Evolutionary conservation across 768 basidiomycete genomes (phyloP), one percentile per base, ranked within the genome.

Genomic region (Gymnopilus dilepis): DNA sequence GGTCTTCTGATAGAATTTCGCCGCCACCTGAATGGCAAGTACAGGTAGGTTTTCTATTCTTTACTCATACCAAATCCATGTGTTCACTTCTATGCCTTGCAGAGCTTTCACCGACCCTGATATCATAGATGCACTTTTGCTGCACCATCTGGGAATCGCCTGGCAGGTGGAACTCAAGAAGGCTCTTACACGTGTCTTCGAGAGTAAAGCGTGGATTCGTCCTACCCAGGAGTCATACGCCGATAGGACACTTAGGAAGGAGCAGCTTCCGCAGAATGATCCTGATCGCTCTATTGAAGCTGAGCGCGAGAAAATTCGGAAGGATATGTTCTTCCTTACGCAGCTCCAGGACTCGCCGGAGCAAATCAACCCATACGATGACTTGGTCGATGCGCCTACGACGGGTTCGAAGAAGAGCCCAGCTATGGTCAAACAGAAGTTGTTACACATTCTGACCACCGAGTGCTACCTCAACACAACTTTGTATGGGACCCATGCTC

Each of bases 21-120:
- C 11, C 52, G 52, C 31, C 77, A 79, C 70, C 69, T 84, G 22
- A 80, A 80, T 62, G 82, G 82, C 1, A 82, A 82, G 69, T 83
- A 82, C 58, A 71, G 76, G 77, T 74, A 13, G 56, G 60, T 45
- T 17, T 17, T 8, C 30, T n/a, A 17, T 13, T 11, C 9, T 6
- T 45, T 51, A 28, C 31, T 17, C 57, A 6, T 15, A 11, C 7
- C 11, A 24, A 17, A 6, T 3, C 24, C 9, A 19, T 31, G 8
- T 28, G 17, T 1, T 31, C 2, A 31, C n/a, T n/a, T 4, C 17
- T 8, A 48, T 6, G 31, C 21, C 47, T 48, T 17, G 0, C 43
- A 77, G 81, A 19, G 80, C 79, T 12, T 82, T 80, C 61, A 80
- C 80, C 6, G 81, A 84, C 61, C 78, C 78, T 12, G 81, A 84